Evolutionary conservation across 2,329 filamentous ascomycete species (phyloP).

Genomic region (Pseudocercospora macadamiae): DNA sequence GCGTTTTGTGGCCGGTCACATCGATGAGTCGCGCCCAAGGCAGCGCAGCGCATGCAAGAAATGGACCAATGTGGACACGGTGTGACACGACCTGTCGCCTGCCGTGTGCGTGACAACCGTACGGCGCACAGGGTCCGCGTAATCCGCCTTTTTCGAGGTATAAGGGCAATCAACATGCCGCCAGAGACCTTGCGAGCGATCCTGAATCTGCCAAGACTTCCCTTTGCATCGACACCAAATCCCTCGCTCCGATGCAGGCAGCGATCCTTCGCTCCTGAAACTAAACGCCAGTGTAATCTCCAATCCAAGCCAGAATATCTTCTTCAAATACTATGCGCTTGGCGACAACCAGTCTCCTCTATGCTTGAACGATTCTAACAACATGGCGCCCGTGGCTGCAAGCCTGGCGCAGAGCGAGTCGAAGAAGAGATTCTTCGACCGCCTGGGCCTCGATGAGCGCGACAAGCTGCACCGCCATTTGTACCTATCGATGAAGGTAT

Average conservation of each 20-base stretch:
- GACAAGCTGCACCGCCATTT: slow-evolving; percentile 37
- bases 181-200: not conserved
- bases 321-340: not conserved
- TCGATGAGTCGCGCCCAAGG: too few species aligned
- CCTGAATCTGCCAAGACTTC: not conserved
- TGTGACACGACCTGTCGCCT: not conserved
- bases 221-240: not conserved
- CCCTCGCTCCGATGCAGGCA: not conserved
- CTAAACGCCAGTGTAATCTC: slow-evolving; percentile 1
- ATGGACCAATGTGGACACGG: too few species aligned
- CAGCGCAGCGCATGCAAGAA: too few species aligned
- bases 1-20: too few species aligned
- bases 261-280: slow-evolving; percentile 2
- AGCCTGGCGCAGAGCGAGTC: slow-evolving; percentile 46
- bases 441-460: slow-evolving; percentile 44
- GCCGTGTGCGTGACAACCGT: not conserved
- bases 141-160: not conserved
- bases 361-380: not conserved
- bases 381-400: slow-evolving; percentile 25
- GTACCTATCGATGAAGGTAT: slow-evolving; percentile 48
- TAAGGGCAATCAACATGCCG: not conserved
- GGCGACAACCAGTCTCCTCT: slow-evolving; percentile 8
- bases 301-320: not conserved
- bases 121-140: not conserved
- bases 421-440: slow-evolving; percentile 44